A percentile compares a stretch with the other conserved stretches of the same genome.
These are phyloP conservation scores for Gossypium mustelinum DNA, from an alignment of 345 rosid species.

Conservation along the genomic window DNA sequence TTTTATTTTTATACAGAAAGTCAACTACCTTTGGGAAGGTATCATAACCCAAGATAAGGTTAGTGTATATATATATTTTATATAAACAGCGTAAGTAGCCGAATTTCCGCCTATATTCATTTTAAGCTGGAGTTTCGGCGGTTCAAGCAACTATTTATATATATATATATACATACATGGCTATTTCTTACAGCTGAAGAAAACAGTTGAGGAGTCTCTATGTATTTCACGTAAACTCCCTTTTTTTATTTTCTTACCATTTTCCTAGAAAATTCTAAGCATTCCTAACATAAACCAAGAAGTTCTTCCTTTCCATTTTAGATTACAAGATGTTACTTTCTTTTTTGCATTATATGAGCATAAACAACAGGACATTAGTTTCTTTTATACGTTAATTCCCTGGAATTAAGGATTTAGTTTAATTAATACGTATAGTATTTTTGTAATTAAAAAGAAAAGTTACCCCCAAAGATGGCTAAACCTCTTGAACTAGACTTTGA, in stretches of 20 bases:
- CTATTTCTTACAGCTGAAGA: neutral
- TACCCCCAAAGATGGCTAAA: too few relatives aligned
- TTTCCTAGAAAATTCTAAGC: neutral
- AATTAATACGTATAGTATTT: too few relatives aligned
- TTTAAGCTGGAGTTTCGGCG: neutral
- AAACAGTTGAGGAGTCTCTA: neutral
- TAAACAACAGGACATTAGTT: too few relatives aligned
- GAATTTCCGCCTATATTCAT: neutral
- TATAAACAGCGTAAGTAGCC: too few relatives aligned
- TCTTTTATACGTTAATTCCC: too few relatives aligned
- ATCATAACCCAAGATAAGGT: neutral
- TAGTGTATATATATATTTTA: too few relatives aligned
- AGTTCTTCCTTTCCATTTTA: neutral
- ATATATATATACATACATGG: neutral
- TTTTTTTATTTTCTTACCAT: neutral
- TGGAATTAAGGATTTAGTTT: too few relatives aligned
- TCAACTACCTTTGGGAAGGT: neutral
- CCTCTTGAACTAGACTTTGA: too few relatives aligned
- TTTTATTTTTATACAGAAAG: neutral
- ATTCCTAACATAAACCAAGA: neutral
- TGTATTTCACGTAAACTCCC: neutral
- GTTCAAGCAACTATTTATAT: neutral
- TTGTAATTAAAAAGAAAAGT: too few relatives aligned
- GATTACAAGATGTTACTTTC: neutral
- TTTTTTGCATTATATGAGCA: too few relatives aligned